Evolutionary conservation across 1,284 basidiomycete genomes (phyloP).

Genomic region (Paramarasmius palmivorus): DNA sequence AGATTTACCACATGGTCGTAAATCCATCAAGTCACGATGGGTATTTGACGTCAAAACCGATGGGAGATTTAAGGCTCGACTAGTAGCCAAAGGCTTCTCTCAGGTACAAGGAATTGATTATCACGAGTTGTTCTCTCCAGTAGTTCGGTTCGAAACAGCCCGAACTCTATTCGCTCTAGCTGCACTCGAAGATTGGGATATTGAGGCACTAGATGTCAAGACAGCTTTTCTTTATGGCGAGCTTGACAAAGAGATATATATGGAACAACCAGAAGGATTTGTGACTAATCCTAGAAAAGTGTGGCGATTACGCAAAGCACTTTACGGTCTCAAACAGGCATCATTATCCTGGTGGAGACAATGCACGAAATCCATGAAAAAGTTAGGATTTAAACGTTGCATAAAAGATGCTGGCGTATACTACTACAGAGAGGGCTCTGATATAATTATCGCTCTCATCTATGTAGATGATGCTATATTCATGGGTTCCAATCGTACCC

Average conservation of each 20-base stretch:
- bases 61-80: neutral
- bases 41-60: neutral
- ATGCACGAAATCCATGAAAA: slow-evolving; percentile 21
- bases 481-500: neutral
- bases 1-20: neutral
- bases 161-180: slow-evolving; percentile 28
- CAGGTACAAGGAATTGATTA: neutral
- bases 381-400: slow-evolving; percentile 20
- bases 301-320: slow-evolving; percentile 17
- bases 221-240: slow-evolving; percentile 37
- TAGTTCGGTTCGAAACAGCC: neutral
- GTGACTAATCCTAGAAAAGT: slow-evolving; percentile 20
- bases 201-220: slow-evolving; percentile 36
- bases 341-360: slow-evolving; percentile 28
- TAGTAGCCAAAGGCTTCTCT: neutral
- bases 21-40: neutral
- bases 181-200: slow-evolving; percentile 26
- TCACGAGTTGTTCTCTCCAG: neutral
- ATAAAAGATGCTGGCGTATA: slow-evolving; percentile 25
- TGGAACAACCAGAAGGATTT: slow-evolving; percentile 33
- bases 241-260: slow-evolving; percentile 36
- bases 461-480: slow-evolving; percentile 16
- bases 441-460: slow-evolving; percentile 19
- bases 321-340: slow-evolving; percentile 37
- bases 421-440: slow-evolving; percentile 13